Percentiles rank a stretch among this genome's conserved stretches.
Conservation (phyloP, 106 monocot species). For the Acanthochlamys bracteata region DNA sequence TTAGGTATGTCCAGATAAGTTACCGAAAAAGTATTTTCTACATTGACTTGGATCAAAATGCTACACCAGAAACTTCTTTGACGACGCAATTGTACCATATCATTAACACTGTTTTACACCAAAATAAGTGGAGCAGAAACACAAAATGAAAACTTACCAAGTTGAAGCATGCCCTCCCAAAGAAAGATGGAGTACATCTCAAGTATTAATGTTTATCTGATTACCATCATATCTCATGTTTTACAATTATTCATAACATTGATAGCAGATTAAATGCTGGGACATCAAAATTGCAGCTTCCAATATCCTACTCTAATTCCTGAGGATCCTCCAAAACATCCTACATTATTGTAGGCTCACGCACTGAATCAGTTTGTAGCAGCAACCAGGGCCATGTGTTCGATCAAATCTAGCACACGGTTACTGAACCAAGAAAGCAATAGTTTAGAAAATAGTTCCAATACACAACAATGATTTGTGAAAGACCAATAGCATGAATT, state of each 20-base stretch:
- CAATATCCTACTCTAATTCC: neutral
- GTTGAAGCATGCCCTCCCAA: no score
- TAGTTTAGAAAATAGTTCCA: neutral
- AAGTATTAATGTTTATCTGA: no score
- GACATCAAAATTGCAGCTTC: neutral
- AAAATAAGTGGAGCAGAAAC: no score
- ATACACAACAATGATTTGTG: neutral
- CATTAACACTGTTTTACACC: no score
- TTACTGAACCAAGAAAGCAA: constrained; percentile 43
- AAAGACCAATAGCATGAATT: neutral
- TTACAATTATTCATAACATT: constrained; percentile 1
- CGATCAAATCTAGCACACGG: constrained; percentile 86
- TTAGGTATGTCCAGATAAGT: no score
- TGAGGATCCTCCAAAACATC: neutral
- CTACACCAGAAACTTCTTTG: no score
- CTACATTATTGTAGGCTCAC: neutral
- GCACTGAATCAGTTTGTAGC: constrained; percentile 17
- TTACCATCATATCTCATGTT: neutral
- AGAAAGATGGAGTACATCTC: no score
- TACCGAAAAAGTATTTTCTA: no score
- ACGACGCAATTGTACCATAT: no score
- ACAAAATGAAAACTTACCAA: no score
- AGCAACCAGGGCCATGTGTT: constrained; percentile 76
- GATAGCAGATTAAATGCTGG: neutral
- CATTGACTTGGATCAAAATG: no score